These are phyloP conservation scores for Macrophomina phaseolina DNA, from an alignment of 2,329 filamentous ascomycete genomes.

Conservation along the genomic window DNA sequence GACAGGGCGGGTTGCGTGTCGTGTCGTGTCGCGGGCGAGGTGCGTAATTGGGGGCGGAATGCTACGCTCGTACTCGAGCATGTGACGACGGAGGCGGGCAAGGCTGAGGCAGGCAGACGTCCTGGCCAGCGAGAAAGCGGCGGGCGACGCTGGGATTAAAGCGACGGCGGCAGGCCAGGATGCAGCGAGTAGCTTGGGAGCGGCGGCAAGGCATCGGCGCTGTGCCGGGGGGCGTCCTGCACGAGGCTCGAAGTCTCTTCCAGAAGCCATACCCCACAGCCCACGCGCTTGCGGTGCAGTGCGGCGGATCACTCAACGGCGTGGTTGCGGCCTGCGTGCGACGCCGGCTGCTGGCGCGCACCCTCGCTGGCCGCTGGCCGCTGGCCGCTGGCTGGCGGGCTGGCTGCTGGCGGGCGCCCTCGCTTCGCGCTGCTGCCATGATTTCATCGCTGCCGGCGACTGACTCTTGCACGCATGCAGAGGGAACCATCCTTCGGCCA, in stretches of 20 bases:
- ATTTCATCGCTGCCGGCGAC: constrained; percentile 14
- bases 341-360: neutral
- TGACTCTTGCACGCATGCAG: constrained; percentile 10
- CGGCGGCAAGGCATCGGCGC: neutral
- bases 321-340: too few relatives aligned
- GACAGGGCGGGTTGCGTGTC: neutral
- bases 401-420: neutral
- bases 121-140: neutral
- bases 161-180: neutral
- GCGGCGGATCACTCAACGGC: too few relatives aligned
- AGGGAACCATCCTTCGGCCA: neutral
- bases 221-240: neutral
- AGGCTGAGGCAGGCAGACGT: too few relatives aligned
- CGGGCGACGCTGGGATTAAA: neutral
- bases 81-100: neutral
- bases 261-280: neutral
- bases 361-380: constrained; percentile 5
- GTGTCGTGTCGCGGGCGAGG: neutral
- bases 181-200: too few relatives aligned
- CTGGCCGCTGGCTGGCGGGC: too few relatives aligned
- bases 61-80: neutral
- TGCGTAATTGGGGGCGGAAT: neutral
- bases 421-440: constrained; percentile 13
- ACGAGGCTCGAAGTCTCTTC: neutral
- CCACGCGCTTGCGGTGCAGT: too few relatives aligned